Base-by-base conservation (phyloP, 2,329 filamentous ascomycete species). In the Tolypocladium ophioglossoides region DNA sequence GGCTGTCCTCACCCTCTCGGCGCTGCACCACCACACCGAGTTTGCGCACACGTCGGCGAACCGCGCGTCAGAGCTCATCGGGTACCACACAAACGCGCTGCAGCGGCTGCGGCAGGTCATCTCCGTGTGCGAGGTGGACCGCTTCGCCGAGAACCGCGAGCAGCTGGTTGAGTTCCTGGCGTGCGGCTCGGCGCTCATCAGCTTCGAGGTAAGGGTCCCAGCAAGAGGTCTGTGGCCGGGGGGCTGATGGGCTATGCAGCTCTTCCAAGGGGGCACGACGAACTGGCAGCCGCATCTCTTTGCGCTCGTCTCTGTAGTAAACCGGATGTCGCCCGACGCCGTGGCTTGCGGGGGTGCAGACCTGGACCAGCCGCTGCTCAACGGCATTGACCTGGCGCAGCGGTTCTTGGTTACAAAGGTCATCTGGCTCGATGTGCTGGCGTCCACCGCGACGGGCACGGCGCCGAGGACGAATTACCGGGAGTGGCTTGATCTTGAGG, bases 41-140 rank as follows among this genome's bases (percentile, higher is more conserved):
- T 64, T 58, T 1, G 54, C 53, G 0, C 57, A 58, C 3, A 53
- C 57, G 14, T 54, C 60, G 0, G 62, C 59, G 1, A 56, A 58
- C 2, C 59, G 61, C 35, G 58, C 62, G 44, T 53, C 55, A 8
- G 59, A 60, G 18, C 56, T 66, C 0, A 48, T 65, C 0, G 54
- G 52, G 1, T 63, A 65, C 34, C 62, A 65, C 46, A 64, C 61
- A 3, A 63, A 61, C 22, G 63, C 63, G 4, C 53, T 65, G 18
- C 62, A 64, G 14, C 56, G 62, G 14, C 58, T 64, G 2, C 56
- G 61, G 2, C 59, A 60, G 8, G 62, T 60, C 8, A 50, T 63
- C 4, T 38, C 50, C 3, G 55, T 56, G 4, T 50, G 54, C 20
- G 54, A 59, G 16, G 55, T 55, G 0, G 52, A 51, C 1, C 53